These are phyloP conservation scores for Erodium texanum DNA, from an alignment of 441 rosid species.

Conservation along the genomic window DNA sequence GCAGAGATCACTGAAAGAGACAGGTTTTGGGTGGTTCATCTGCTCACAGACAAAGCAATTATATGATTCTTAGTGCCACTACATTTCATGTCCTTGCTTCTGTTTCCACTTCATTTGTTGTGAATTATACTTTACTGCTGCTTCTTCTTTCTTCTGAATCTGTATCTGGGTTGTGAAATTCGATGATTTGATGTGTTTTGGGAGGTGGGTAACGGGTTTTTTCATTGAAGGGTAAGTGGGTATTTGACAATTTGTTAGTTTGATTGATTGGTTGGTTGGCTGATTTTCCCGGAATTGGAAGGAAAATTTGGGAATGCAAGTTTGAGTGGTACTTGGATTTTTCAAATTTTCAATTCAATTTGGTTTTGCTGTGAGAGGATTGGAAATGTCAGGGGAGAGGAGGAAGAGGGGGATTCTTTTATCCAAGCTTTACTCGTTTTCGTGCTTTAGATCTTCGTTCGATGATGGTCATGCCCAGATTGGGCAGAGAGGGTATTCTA, in stretches of 20 bases:
- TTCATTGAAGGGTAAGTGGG: not conserved
- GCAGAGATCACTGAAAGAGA: not conserved
- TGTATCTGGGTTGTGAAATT: not conserved
- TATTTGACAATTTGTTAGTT: not conserved
- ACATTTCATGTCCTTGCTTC: not conserved
- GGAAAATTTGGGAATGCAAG: not conserved
- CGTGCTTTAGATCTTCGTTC: not conserved
- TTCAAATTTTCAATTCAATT: not conserved
- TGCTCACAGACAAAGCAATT: not conserved
- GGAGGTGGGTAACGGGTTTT: not conserved
- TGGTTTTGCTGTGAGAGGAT: not conserved
- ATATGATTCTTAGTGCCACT: not conserved
- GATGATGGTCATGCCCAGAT: not conserved
- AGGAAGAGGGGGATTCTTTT: not conserved
- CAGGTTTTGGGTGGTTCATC: not conserved
- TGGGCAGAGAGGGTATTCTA: slow-evolving; percentile 50
- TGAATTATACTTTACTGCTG: not conserved
- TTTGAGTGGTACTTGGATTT: not conserved
- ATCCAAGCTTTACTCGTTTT: not conserved
- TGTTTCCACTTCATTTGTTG: too few relatives aligned
- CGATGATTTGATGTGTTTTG: not conserved
- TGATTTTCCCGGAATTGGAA: not conserved
- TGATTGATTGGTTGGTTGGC: not conserved
- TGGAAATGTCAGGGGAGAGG: not conserved
- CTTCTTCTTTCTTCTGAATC: too few relatives aligned